These are phyloP conservation scores for Trametes gibbosa DNA, from an alignment of 768 basidiomycete species.

Conservation along the genomic window DNA sequence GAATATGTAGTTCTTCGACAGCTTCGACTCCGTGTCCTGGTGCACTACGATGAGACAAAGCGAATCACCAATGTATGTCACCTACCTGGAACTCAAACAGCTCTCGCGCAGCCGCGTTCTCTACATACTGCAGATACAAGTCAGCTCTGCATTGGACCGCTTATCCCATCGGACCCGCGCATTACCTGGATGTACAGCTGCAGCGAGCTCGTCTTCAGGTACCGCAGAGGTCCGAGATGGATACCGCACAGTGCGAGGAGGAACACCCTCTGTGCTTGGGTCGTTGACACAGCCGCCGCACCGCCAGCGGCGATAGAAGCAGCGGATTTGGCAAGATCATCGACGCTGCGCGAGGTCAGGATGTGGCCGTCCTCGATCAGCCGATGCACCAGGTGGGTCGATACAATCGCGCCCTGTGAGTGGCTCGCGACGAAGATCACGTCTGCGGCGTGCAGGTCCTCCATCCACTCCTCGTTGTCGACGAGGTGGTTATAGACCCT, in stretches of 20 bases:
- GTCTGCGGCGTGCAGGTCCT: conserved; percentile 76
- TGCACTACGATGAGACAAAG: not conserved
- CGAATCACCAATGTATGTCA: not conserved
- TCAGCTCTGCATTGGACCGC: not conserved
- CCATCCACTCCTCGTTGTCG: conserved; percentile 68
- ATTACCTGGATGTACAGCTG: conserved; percentile 76
- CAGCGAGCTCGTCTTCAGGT: conserved; percentile 72
- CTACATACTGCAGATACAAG: conserved; percentile 64
- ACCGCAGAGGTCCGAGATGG: conserved; percentile 77
- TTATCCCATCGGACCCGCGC: conserved; percentile 16
- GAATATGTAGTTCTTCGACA: conserved; percentile 75
- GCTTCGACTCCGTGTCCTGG: conserved; percentile 77
- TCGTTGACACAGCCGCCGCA: conserved; percentile 24
- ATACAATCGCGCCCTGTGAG: conserved; percentile 90
- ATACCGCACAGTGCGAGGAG: conserved; percentile 83
- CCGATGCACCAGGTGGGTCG: conserved; percentile 81
- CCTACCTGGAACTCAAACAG: conserved; percentile 93
- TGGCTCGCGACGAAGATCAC: conserved; percentile 91
- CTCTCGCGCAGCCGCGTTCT: conserved; percentile 84
- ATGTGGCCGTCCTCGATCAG: conserved; percentile 82
- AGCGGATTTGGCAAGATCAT: conserved; percentile 34
- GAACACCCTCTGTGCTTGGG: conserved; percentile 59
- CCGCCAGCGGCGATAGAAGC: conserved; percentile 37
- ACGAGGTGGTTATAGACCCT: conserved; percentile 67
- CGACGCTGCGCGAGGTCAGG: conserved; percentile 45